Percentiles rank a stretch among this genome's conserved stretches.
Conservation (phyloP, 345 rosid species). For the Citrus unshiu region DNA sequence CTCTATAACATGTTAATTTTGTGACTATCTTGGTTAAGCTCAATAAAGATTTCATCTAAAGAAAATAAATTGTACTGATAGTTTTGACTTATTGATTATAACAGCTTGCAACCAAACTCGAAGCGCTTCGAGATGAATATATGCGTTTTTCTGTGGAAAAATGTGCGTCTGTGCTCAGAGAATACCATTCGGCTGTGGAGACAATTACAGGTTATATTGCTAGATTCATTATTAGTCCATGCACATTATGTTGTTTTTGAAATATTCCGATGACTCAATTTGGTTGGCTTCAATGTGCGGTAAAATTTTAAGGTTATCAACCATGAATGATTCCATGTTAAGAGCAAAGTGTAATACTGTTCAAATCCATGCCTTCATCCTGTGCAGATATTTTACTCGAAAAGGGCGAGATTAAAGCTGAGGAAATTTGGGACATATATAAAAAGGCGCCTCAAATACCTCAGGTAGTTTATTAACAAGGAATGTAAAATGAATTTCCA, state of each 20-base stretch:
- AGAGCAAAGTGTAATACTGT: background rate
- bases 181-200: conserved; percentile 83
- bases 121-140: conserved; percentile 90
- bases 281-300: background rate
- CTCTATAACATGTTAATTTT: background rate
- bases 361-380: conserved; percentile 3
- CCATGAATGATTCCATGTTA: background rate
- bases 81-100: conserved; percentile 11
- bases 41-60: background rate
- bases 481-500: conserved; percentile 1
- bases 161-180: conserved; percentile 76
- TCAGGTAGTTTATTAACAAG: conserved; percentile 45
- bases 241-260: background rate
- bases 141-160: conserved; percentile 80
- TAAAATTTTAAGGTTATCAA: background rate
- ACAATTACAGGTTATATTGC: conserved; percentile 66
- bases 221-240: background rate
- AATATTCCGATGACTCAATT: background rate
- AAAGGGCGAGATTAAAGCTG: conserved; percentile 69
- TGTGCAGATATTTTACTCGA: conserved; percentile 77
- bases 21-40: background rate
- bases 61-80: background rate
- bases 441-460: conserved; percentile 64
- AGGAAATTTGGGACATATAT: conserved; percentile 80
- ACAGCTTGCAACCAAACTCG: conserved; percentile 90